Evolutionary conservation across 768 basidiomycete species (phyloP).

Genomic region (Suillus subaureus): DNA sequence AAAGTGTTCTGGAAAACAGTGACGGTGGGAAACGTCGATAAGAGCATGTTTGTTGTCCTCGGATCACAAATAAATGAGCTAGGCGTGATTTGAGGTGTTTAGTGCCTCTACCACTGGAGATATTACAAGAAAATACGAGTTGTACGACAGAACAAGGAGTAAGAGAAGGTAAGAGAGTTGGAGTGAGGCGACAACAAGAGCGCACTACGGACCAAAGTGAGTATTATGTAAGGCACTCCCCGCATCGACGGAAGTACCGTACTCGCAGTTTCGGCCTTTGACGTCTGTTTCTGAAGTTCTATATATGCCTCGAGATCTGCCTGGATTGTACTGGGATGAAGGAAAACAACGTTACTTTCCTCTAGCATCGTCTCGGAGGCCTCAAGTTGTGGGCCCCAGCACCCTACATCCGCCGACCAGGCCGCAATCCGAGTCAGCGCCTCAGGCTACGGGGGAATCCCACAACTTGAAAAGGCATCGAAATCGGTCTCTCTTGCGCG

Average conservation of each 20-base stretch:
- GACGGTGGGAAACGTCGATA: not conserved
- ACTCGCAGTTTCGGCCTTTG: too few species aligned
- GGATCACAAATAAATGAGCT: not conserved
- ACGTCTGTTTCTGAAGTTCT: not conserved
- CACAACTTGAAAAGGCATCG: not conserved
- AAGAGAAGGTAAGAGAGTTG: not conserved
- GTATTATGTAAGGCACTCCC: not conserved
- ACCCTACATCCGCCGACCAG: slow-evolving; percentile 6
- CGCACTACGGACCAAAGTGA: not conserved
- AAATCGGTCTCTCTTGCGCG: slow-evolving; percentile 1
- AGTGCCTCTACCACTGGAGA: not conserved
- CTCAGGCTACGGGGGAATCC: not conserved
- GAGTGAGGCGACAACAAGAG: not conserved
- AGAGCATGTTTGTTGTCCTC: not conserved
- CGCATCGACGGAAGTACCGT: not conserved
- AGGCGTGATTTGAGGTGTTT: not conserved
- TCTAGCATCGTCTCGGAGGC: slow-evolving; percentile 36
- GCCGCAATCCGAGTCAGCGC: slow-evolving; percentile 5
- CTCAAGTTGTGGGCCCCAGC: not conserved
- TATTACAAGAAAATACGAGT: not conserved
- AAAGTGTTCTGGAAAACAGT: not conserved
- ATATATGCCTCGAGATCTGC: slow-evolving; percentile 51
- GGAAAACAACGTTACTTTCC: slow-evolving; percentile 58
- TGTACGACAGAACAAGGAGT: not conserved
- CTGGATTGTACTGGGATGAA: slow-evolving; percentile 61